phyloP scores from a whole-genome alignment of 1,284 basidiomycete species.

The Grifola frondosa region DNA sequence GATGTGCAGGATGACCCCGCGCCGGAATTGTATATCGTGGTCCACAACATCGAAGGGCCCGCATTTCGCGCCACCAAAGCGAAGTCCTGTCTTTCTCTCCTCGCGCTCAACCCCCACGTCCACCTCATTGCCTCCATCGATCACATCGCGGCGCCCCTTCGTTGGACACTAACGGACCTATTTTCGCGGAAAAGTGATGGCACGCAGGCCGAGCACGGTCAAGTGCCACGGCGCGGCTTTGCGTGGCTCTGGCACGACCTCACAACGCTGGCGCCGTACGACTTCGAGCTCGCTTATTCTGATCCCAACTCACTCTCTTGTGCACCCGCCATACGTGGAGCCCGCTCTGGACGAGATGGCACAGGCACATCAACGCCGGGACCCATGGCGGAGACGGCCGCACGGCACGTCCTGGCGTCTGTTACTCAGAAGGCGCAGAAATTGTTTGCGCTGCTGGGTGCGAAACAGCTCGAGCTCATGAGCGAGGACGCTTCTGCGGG shows the following conservation, averaged over 20 bases:
- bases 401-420: slow-evolving; percentile 78
- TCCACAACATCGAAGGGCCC: slow-evolving; percentile 87
- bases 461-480: slow-evolving; percentile 62
- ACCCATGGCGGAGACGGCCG: slow-evolving; percentile 62
- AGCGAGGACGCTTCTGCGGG: slow-evolving; percentile 31
- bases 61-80: slow-evolving; percentile 63
- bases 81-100: slow-evolving; percentile 62
- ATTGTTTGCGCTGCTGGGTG: slow-evolving; percentile 69
- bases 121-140: slow-evolving; percentile 84
- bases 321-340: slow-evolving; percentile 36
- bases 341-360: too few relatives aligned
- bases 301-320: slow-evolving; percentile 65
- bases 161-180: slow-evolving; percentile 69
- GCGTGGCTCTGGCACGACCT: slow-evolving; percentile 88
- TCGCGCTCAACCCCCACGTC: slow-evolving; percentile 71
- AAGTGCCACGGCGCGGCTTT: slow-evolving; percentile 59
- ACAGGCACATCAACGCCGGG: too few relatives aligned
- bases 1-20: slow-evolving; percentile 16
- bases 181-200: slow-evolving; percentile 48
- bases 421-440: slow-evolving; percentile 86
- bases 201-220: slow-evolving; percentile 11
- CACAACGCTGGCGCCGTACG: slow-evolving; percentile 81
- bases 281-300: slow-evolving; percentile 69
- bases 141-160: slow-evolving; percentile 76
- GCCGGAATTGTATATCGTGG: slow-evolving; percentile 66